A percentile compares a stretch with the other conserved stretches of the same genome.
These are phyloP conservation scores for Lyophyllum semitale DNA, from an alignment of 768 basidiomycete genomes.

Conservation along the genomic window DNA sequence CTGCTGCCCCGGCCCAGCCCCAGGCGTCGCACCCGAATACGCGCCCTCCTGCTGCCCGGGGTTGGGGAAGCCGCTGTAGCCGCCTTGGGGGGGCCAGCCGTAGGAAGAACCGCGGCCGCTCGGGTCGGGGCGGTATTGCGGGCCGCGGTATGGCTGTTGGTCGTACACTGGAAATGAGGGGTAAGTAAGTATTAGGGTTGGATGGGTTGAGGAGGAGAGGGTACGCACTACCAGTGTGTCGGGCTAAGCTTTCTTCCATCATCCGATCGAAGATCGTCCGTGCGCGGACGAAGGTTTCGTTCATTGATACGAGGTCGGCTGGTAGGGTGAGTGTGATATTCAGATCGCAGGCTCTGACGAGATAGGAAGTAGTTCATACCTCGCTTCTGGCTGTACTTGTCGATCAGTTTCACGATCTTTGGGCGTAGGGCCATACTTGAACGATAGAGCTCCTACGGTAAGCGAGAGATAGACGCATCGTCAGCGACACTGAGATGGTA, in stretches of 20 bases:
- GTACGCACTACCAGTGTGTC: conserved; percentile 63
- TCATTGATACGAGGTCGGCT: conserved; percentile 93
- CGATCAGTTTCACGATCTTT: conserved; percentile 94
- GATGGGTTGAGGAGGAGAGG: not conserved
- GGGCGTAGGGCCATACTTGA: conserved; percentile 87
- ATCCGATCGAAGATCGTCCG: conserved; percentile 89
- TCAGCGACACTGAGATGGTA: not conserved
- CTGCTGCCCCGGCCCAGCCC: conserved; percentile 7
- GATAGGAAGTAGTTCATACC: conserved; percentile 34
- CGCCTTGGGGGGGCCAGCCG: conserved; percentile 55
- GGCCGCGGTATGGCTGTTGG: conserved; percentile 30
- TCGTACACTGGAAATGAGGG: conserved; percentile 51
- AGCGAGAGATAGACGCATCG: not conserved
- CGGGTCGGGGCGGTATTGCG: conserved; percentile 22
- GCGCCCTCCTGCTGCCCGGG: conserved; percentile 3
- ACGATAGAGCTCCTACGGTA: conserved; percentile 79
- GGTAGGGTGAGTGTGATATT: no score
- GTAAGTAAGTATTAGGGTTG: not conserved
- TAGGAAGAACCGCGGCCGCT: conserved; percentile 35
- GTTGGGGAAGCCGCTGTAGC: conserved; percentile 40
- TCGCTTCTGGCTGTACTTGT: conserved; percentile 96
- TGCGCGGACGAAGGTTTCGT: conserved; percentile 89
- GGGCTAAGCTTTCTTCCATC: conserved; percentile 88
- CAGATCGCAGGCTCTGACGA: no score
- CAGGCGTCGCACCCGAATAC: not conserved